phyloP scores from a whole-genome alignment of 2,329 filamentous ascomycete genomes.

The Coniochaeta sp. region DNA sequence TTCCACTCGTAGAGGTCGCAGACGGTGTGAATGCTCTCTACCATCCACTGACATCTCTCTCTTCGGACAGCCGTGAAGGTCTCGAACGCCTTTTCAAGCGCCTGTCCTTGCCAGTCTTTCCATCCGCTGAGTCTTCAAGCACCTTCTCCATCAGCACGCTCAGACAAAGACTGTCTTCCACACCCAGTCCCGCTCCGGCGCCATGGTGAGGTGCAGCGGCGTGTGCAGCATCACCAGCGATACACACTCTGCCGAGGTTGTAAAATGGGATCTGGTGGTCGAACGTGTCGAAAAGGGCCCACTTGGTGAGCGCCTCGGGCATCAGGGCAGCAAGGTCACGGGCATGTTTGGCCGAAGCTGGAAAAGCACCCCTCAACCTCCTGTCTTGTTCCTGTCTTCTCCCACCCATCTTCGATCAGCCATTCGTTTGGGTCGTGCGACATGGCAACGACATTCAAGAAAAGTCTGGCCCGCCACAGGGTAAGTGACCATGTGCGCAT shows the following conservation, averaged over 20 bases:
- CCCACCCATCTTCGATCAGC: conserved; percentile 16
- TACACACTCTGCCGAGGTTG: conserved; percentile 33
- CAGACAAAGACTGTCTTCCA: conserved; percentile 42
- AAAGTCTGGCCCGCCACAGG: conserved; percentile 45
- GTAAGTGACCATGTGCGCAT: conserved; percentile 54
- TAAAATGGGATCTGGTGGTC: conserved; percentile 29
- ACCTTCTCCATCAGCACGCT: conserved; percentile 38
- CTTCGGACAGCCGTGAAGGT: conserved; percentile 43
- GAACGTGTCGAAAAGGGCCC: too few species aligned
- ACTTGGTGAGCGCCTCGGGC: conserved; percentile 1
- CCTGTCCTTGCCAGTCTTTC: conserved; percentile 16
- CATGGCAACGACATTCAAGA: conserved; percentile 45
- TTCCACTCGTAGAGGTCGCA: conserved; percentile 38
- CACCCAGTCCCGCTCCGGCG: conserved; percentile 49
- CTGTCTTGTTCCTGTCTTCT: conserved; percentile 19
- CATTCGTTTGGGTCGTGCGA: conserved; percentile 23
- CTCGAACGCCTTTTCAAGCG: conserved; percentile 37
- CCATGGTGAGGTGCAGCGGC: conserved; percentile 54
- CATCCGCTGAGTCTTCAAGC: too few species aligned
- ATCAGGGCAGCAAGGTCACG: conserved; percentile 10
- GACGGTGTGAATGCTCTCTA: conserved; percentile 41
- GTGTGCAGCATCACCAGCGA: conserved; percentile 58
- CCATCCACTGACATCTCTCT: conserved; percentile 39
- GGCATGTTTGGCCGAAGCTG: conserved; percentile 23
- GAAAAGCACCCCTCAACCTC: conserved; percentile 27